phyloP scores from a whole-genome alignment of 495 filamentous ascomycete species.

The Hypomontagnella submonticulosa region DNA sequence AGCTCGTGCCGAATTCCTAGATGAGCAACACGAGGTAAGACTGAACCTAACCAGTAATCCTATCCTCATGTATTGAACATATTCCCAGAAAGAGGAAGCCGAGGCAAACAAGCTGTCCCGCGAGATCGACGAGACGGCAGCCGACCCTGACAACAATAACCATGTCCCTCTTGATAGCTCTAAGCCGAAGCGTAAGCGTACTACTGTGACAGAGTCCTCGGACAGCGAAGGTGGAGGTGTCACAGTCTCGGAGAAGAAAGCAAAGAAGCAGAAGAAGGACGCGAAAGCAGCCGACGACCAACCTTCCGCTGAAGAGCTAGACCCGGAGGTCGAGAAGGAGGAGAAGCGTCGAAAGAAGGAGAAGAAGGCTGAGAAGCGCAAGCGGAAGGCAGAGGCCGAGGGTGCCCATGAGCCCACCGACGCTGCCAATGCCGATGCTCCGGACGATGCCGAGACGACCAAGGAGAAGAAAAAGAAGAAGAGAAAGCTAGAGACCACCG shows the following conservation, averaged over 20 bases:
- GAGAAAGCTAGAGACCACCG: conserved; percentile 37
- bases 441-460: conserved; percentile 8
- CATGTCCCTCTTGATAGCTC: conserved; percentile 36
- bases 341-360: conserved; percentile 34
- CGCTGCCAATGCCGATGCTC: conserved; percentile 16
- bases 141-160: conserved; percentile 31
- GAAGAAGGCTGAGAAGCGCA: conserved; percentile 45
- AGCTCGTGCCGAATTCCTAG: conserved; percentile 38
- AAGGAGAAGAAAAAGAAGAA: conserved; percentile 39
- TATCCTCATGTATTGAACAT: conserved; percentile 8
- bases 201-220: neutral
- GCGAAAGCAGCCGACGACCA: conserved; percentile 20
- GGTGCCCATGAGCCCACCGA: conserved; percentile 13
- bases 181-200: neutral
- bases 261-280: conserved; percentile 22
- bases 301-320: neutral
- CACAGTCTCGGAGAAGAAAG: conserved; percentile 6
- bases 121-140: conserved; percentile 33
- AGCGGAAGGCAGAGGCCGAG: conserved; percentile 42
- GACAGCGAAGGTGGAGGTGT: conserved; percentile 2
- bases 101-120: conserved; percentile 38
- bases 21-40: conserved; percentile 30
- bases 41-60: neutral
- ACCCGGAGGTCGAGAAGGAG: conserved; percentile 31
- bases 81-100: conserved; percentile 34